Evolutionary conservation across 257 asterid genomes (phyloP), one percentile per base, ranked within the genome.

Genomic region (Ehretia macrophylla): DNA sequence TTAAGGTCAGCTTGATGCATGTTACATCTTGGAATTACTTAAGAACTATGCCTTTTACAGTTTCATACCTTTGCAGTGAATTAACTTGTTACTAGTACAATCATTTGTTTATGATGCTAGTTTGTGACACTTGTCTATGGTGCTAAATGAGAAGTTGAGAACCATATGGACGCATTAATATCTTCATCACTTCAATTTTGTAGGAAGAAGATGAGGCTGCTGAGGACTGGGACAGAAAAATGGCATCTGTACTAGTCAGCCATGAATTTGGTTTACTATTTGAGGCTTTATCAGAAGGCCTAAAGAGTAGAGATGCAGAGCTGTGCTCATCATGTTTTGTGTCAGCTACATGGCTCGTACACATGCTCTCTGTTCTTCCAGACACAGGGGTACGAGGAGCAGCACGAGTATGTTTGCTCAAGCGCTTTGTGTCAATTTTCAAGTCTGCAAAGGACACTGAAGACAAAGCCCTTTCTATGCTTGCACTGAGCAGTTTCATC

Each of bases 351-450:
- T 89, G 97, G 97, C 95, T 89, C 13, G 71, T 79, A 42, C 64
- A 86, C 80, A 86, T 85, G 87, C 83, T 86, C 23, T 77, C 79
- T 38, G 17, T 71, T 72, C 87, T 89, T 64, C 97, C 97, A 0
- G 94, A 89, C 67, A 89, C 95, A 0, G 97, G 94, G 46, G 59
- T 89, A 32, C 68, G 76, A 61, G 94, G 94, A 39, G 94, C 94
- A 56, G 97, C 97, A 8, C 83, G 97, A 17, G 77, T 80, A 47
- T 84, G 97, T 68, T 77, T 89, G 74, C 77, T 86, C 69, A 68
- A 80, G 65, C 78, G 40, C 58, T 86, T 86, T n/a, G 76, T 89
- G 32, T 75, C 86, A n/a, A 54, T 77, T 68, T 84, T 89, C 74
- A 84, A 72, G 67, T 77, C 87, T 14, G 70, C 82, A 18, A 76